phyloP scores from a whole-genome alignment of 805 yeast genomes.

The Hanseniaspora singularis region DNA sequence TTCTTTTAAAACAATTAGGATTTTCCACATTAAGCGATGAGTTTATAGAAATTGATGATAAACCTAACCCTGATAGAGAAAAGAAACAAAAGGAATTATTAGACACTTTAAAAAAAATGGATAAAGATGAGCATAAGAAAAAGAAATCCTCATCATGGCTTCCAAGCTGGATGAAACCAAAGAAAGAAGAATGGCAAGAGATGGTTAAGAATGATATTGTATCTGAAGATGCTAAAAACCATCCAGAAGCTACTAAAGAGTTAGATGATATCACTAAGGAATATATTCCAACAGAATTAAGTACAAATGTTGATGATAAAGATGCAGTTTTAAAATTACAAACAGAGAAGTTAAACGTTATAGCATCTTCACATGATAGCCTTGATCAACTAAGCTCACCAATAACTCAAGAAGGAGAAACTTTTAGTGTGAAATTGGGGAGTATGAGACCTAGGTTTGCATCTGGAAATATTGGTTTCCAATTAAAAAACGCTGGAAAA shows the following conservation, averaged over 20 bases:
- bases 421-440: slow-evolving; percentile 8
- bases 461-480: slow-evolving; percentile 14
- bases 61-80: slow-evolving; percentile 73
- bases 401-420: slow-evolving; percentile 10
- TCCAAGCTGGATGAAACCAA: slow-evolving; percentile 39
- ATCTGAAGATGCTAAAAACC: neutral
- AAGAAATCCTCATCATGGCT: slow-evolving; percentile 30
- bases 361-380: too few species aligned
- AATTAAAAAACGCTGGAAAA: slow-evolving; percentile 12
- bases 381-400: slow-evolving; percentile 2
- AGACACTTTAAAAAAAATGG: slow-evolving; percentile 48
- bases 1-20: slow-evolving; percentile 51
- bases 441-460: slow-evolving; percentile 14
- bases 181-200: slow-evolving; percentile 49
- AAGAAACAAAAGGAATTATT: slow-evolving; percentile 75
- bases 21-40: slow-evolving; percentile 82
- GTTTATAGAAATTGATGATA: slow-evolving; percentile 85
- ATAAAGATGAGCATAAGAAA: slow-evolving; percentile 62
- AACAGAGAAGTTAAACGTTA: too few species aligned
- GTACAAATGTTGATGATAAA: too few species aligned
- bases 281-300: too few species aligned
- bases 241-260: neutral
- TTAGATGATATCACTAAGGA: too few species aligned
- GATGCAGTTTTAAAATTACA: too few species aligned
- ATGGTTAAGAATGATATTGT: slow-evolving; percentile 40